Conservation (phyloP, 139 green algal genomes). For the Chlorella vulgaris region DNA sequence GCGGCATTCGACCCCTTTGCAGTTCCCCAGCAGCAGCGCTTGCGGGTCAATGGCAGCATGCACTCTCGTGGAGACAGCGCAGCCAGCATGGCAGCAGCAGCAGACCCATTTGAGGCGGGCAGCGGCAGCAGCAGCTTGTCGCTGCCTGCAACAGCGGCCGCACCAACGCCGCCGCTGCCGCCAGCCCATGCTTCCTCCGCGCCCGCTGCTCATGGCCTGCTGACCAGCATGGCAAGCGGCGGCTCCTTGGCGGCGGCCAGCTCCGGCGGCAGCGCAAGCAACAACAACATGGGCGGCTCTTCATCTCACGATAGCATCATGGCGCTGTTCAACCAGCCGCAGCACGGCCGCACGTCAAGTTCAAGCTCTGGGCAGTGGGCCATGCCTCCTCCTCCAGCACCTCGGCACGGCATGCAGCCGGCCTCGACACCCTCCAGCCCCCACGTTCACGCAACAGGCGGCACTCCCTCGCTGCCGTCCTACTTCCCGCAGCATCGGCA, state of each 20-base stretch:
- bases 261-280: neutral
- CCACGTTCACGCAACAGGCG: neutral
- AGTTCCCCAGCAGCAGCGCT: neutral
- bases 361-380: neutral
- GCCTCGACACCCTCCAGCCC: neutral
- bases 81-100: neutral
- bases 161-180: too few relatives aligned
- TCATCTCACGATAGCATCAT: constrained; percentile 28
- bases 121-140: too few relatives aligned
- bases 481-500: neutral
- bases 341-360: constrained; percentile 2
- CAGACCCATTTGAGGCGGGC: neutral
- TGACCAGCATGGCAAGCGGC: too few relatives aligned
- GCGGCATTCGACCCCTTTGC: neutral
- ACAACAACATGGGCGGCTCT: too few relatives aligned
- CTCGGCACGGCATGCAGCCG: too few relatives aligned
- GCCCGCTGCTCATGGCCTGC: too few relatives aligned
- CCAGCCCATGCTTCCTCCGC: too few relatives aligned
- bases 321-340: constrained; percentile 23
- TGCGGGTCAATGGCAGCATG: neutral
- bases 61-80: too few relatives aligned
- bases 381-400: too few relatives aligned
- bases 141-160: neutral
- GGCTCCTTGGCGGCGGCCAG: neutral
- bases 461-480: neutral